phyloP scores from a whole-genome alignment of 2,329 filamentous ascomycete species.

The Aspergillus ruber region DNA sequence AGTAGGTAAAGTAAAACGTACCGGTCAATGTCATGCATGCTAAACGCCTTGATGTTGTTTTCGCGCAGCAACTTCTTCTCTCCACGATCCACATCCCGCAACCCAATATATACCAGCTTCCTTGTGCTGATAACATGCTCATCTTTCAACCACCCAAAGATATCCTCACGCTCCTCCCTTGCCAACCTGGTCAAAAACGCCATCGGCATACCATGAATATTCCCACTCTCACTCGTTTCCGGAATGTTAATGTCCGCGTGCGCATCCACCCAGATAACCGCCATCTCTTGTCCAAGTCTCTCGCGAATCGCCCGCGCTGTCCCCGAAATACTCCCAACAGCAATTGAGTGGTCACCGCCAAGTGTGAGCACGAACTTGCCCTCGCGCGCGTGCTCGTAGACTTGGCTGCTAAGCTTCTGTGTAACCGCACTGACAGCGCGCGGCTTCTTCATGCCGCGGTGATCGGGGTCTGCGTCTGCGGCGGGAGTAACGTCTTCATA shows the following conservation, averaged over 20 bases:
- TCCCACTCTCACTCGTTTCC: conserved; percentile 80
- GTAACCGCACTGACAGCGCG: conserved; percentile 81
- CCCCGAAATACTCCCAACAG: conserved; percentile 86
- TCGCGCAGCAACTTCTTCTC: conserved; percentile 91
- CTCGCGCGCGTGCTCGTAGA: conserved; percentile 75
- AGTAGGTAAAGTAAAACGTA: conserved; percentile 35
- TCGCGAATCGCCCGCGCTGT: conserved; percentile 81
- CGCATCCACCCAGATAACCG: conserved; percentile 97
- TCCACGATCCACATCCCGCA: conserved; percentile 84
- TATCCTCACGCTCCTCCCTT: conserved; percentile 64
- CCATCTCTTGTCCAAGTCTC: conserved; percentile 72
- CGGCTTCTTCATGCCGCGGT: conserved; percentile 93
- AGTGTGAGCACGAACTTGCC: conserved; percentile 88
- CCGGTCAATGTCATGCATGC: conserved; percentile 97
- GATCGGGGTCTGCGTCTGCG: conserved; percentile 57
- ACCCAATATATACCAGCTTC: conserved; percentile 94
- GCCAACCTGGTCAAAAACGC: conserved; percentile 84
- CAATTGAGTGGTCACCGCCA: conserved; percentile 93
- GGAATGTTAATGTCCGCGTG: conserved; percentile 98
- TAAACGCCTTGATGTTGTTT: conserved; percentile 88
- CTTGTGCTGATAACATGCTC: conserved; percentile 54
- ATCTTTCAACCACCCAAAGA: conserved; percentile 83
- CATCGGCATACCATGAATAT: conserved; percentile 97
- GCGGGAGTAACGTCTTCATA: conserved; percentile 69
- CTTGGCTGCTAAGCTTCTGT: conserved; percentile 68